Percentiles rank a stretch among this genome's conserved stretches.
Conservation (phyloP, 345 rosid species). For the Cardamine chenopodiifolia region DNA sequence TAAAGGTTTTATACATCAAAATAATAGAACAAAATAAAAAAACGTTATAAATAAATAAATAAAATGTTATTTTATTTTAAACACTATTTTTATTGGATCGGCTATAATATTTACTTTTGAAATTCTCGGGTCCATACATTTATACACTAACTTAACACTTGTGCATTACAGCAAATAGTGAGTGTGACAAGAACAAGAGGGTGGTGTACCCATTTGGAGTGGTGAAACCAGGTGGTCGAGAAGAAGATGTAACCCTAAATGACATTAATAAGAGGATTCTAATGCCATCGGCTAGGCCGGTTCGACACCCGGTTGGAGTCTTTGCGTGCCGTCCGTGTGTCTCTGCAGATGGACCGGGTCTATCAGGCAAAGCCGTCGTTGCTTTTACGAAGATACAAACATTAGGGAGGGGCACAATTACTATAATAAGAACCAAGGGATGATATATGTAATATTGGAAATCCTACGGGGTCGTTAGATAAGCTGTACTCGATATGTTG, state of each 20-base stretch:
- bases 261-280: slow-evolving; percentile 83
- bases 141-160: neutral
- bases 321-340: slow-evolving; percentile 84
- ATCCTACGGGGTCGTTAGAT: neutral
- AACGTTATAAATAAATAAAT: no score
- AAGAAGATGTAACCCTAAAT: slow-evolving; percentile 79
- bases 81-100: no score
- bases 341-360: slow-evolving; percentile 72
- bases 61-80: no score
- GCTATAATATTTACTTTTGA: neutral
- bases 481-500: neutral
- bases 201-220: slow-evolving; percentile 92
- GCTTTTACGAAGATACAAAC: slow-evolving; percentile 91
- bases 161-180: slow-evolving; percentile 20
- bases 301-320: slow-evolving; percentile 93
- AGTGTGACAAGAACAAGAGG: slow-evolving; percentile 42
- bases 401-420: slow-evolving; percentile 89
- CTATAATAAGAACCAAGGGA: slow-evolving; percentile 91
- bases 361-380: slow-evolving; percentile 92
- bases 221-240: slow-evolving; percentile 94
- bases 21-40: no score
- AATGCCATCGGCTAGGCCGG: slow-evolving; percentile 86
- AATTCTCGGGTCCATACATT: neutral
- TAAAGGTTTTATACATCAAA: no score
- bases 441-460: slow-evolving; percentile 38